Percentiles rank a stretch among this genome's conserved stretches.
Evolutionary conservation across 1,139 yeast genomes (phyloP).

Genomic region (Diutina mesorugosa): DNA sequence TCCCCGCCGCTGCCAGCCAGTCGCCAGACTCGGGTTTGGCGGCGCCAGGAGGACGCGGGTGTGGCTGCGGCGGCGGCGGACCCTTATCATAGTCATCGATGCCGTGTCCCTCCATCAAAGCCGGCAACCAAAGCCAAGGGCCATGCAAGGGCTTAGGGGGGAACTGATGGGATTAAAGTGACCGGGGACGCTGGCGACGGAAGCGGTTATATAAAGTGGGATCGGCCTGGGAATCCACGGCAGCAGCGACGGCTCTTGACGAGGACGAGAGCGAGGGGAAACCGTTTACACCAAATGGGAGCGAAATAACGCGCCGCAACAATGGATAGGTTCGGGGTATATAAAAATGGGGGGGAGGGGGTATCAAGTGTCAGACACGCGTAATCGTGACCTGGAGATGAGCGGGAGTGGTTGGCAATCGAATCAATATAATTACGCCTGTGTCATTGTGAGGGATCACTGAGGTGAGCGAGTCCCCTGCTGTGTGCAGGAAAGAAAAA

Average conservation of each 20-base stretch:
- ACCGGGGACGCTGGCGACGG: neutral
- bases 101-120: constrained; percentile 1
- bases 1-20: neutral
- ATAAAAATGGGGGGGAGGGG: neutral
- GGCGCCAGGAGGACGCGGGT: neutral
- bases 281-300: neutral
- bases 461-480: neutral
- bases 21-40: neutral
- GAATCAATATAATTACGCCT: neutral
- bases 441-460: neutral
- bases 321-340: neutral
- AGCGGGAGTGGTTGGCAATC: neutral
- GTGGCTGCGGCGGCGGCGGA: neutral
- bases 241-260: neutral
- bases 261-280: neutral
- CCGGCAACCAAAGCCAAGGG: neutral
- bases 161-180: neutral
- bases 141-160: neutral
- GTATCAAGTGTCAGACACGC: neutral
- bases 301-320: neutral
- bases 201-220: neutral
- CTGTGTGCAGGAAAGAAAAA: neutral
- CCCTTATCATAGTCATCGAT: constrained; percentile 1
- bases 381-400: neutral
- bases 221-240: neutral